Evolutionary conservation across 2,329 filamentous ascomycete genomes (phyloP), one percentile per base, ranked within the genome.

Genomic region (Xylaria sp.): DNA sequence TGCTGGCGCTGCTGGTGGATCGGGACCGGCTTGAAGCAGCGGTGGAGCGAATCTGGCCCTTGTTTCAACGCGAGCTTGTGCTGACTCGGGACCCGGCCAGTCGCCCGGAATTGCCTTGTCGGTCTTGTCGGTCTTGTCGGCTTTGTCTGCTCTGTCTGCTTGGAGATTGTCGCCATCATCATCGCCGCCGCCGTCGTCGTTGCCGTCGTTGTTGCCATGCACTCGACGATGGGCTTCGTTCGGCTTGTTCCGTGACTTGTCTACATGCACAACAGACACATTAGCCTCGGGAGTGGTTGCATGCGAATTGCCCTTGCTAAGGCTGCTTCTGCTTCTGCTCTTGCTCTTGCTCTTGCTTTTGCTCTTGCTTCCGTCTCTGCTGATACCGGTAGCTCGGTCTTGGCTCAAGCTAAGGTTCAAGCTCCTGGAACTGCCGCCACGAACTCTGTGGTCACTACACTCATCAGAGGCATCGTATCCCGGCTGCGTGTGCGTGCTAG

Each of bases 401-500:
- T 49, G 67, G 54, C 56, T 68, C 49, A 55, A 44, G 57, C 59
- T 68, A 36, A 67, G 50, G 54, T 65, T 58, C 29, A 55, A 42
- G 53, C 51, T 50, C 27, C 63, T 45, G 31, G n/a, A n/a, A n/a
- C 60, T 69, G 33, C 57, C 59, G 29, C 59, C 50, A 25, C 68
- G 56, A 29, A 50, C 61, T 44, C 61, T 54, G 22, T 71, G 65
- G 27, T 71, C 72, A 42, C 70, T 71, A 9, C 65, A 65, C 45
- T 73, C 73, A 29, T 74, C 72, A 29, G 74, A 76, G 11, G 67
- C 72, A 25, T 72, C 72, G 50, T 74, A 73, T 22, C 70, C 74
- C 9, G 66, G 73, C n/a, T 73, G 72, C 53, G 68, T 74, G 67
- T 70, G 71, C 31, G 72, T 73, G 70, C 75, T 77, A 68, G 36